Evolutionary conservation across 1,284 basidiomycete species (phyloP), one percentile per base, ranked within the genome.

Genomic region (Heterobasidion occidentale): DNA sequence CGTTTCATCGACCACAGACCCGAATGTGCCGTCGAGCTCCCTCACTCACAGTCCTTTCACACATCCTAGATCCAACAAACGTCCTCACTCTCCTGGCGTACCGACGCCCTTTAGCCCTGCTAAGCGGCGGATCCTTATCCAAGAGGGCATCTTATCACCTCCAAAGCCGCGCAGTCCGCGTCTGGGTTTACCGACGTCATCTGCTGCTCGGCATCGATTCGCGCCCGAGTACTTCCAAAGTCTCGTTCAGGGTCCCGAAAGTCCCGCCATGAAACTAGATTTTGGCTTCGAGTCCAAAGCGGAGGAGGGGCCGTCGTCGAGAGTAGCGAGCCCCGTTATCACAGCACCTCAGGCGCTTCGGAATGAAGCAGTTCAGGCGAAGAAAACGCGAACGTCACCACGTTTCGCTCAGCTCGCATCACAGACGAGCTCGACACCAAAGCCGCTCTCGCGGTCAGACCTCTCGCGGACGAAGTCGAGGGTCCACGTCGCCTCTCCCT

Each of bases 71-170:
- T 66, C 71, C 60, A 72, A 70, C 65, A 80, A 87, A 69, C 79
- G 81, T 42, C 77, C 80, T 48, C 71, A 76, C 61, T 85, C 81
- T 50, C 83, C 82, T 1, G 74, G 72, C 45, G 69, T 64, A 35
- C 71, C 74, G n/a, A 68, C 64, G 20, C 67, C 76, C 51, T 74
- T 77, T 60, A 85, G 77, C 61, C 85, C 86, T 33, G 75, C 81
- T 33, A 90, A 90, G 66, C 80, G 87, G 44, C 83, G 88, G 49
- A 79, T 89, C 57, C 74, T 89, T 55, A 75, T 71, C 57, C 74
- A 74, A 50, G 83, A 85, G 63, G 80, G 78, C 54, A 68, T 78
- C n/a, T 71, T 75, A 54, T 67, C 71, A 7, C 69, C 72, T 7
- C 64, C 71, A 49, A 73, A 72, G 62, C 72, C 65, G 56, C 19